These are phyloP conservation scores for Sequoiadendron giganteum DNA, from an alignment of 75 land plant species.

Conservation along the genomic window DNA sequence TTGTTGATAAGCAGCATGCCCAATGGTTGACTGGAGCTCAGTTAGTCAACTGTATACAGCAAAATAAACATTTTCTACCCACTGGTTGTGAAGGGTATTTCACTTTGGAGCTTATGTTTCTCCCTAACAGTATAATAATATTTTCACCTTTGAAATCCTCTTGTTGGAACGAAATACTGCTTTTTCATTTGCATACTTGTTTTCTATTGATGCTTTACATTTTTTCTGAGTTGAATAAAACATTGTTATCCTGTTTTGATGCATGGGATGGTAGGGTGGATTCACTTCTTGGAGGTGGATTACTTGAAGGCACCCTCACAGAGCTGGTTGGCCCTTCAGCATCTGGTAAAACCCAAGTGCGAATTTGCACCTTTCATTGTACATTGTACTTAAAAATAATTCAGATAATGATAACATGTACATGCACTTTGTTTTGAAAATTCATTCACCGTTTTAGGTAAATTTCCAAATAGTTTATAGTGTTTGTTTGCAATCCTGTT, in stretches of 20 bases:
- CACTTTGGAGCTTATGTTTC: not conserved
- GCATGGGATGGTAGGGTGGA: conserved; percentile 48
- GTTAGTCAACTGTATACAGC: conserved; percentile 32
- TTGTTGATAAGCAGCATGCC: conserved; percentile 33
- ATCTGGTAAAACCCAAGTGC: conserved; percentile 93
- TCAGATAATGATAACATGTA: not conserved
- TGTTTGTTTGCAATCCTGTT: not conserved
- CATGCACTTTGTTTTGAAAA: not conserved
- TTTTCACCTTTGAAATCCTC: not conserved
- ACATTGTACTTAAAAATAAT: not conserved
- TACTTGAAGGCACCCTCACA: conserved; percentile 70
- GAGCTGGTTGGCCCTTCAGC: conserved; percentile 88
- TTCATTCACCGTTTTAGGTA: not conserved
- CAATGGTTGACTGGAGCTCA: conserved; percentile 64
- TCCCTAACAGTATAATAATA: not conserved
- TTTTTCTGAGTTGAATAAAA: not conserved
- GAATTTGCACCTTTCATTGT: not conserved
- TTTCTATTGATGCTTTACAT: not conserved
- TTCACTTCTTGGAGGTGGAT: conserved; percentile 67
- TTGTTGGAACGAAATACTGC: not conserved
- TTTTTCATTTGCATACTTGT: not conserved
- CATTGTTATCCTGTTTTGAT: not conserved
- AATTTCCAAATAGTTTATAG: not conserved
- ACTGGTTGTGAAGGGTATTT: conserved; percentile 62
- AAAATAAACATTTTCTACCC: conserved; percentile 31